Percentiles rank a stretch among this genome's conserved stretches.
Conservation (phyloP, 2,329 filamentous ascomycete species). For the Rhynchosporium agropyri region DNA sequence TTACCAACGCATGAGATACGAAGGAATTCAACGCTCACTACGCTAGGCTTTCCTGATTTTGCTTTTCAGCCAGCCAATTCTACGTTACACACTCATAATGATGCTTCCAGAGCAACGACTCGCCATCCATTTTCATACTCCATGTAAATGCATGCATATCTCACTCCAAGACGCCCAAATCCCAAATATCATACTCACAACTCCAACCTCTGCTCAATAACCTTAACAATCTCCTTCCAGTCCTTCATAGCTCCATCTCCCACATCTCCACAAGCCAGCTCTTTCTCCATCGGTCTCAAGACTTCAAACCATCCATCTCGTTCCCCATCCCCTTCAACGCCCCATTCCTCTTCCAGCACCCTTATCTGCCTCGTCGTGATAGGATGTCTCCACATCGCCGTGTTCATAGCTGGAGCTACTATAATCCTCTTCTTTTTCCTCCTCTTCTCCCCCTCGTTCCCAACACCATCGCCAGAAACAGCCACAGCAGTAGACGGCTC, state of each 20-base stretch:
- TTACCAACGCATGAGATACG: no score
- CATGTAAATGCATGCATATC: constrained; percentile 1
- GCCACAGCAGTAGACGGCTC: neutral
- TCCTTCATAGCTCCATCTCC: constrained; percentile 82
- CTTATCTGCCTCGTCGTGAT: constrained; percentile 73
- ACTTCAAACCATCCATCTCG: constrained; percentile 67
- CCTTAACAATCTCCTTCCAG: constrained; percentile 72
- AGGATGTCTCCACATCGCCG: constrained; percentile 86
- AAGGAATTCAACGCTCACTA: no score
- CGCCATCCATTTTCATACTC: neutral
- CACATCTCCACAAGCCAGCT: constrained; percentile 81
- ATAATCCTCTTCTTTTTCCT: constrained; percentile 66
- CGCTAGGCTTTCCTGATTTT: no score
- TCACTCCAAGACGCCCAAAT: neutral
- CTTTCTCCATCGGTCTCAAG: constrained; percentile 72
- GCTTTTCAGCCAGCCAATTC: neutral
- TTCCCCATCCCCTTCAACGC: constrained; percentile 67
- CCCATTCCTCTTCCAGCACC: constrained; percentile 76
- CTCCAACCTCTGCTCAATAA: constrained; percentile 56
- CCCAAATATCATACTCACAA: neutral
- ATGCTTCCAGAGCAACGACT: neutral
- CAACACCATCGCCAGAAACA: no score
- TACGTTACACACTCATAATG: neutral
- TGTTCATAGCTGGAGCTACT: constrained; percentile 86
- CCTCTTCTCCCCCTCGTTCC: neutral